Percentiles rank a stretch among this genome's conserved stretches.
Conservation (phyloP, 352 stramenopile species). For the Phytophthora quininea region DNA sequence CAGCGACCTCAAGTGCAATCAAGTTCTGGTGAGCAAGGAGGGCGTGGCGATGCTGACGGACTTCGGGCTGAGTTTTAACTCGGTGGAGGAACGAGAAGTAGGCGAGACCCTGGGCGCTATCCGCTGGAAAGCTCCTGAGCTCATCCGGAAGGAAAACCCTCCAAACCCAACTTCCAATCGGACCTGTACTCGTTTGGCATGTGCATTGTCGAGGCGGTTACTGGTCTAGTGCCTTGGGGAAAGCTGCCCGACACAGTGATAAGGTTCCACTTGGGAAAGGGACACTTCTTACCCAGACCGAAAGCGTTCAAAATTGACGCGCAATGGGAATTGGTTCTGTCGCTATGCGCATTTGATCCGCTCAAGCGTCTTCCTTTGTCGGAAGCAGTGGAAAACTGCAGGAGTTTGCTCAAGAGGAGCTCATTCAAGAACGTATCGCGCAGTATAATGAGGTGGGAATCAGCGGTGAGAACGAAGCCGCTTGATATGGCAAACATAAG, state of each 20-base stretch:
- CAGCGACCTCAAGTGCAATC: conserved; percentile 30
- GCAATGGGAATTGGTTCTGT: conserved; percentile 17
- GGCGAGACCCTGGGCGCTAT: conserved; percentile 2
- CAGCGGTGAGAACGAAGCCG: background rate
- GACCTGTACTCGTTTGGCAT: no score
- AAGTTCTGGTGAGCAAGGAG: conserved; percentile 31
- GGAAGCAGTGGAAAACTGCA: background rate
- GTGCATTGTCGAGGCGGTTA: conserved; percentile 7
- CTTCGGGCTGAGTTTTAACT: conserved; percentile 23
- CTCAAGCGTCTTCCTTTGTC: conserved; percentile 9
- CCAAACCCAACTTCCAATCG: no score
- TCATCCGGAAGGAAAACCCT: no score
- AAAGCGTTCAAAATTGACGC: conserved; percentile 4
- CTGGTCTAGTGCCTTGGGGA: conserved; percentile 4
- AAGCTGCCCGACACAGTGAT: conserved; percentile 3
- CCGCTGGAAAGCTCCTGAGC: background rate
- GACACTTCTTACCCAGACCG: conserved; percentile 5
- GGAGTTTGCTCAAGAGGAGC: conserved; percentile 9
- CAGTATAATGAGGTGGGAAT: no score
- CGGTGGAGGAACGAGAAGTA: conserved; percentile 6
- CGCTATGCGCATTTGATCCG: conserved; percentile 21
- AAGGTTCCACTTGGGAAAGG: background rate
- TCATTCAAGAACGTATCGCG: background rate
- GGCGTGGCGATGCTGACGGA: conserved; percentile 29
- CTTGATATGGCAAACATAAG: no score